Base-by-base conservation (phyloP, 2,329 filamentous ascomycete species). In the Didymella keratinophila region DNA sequence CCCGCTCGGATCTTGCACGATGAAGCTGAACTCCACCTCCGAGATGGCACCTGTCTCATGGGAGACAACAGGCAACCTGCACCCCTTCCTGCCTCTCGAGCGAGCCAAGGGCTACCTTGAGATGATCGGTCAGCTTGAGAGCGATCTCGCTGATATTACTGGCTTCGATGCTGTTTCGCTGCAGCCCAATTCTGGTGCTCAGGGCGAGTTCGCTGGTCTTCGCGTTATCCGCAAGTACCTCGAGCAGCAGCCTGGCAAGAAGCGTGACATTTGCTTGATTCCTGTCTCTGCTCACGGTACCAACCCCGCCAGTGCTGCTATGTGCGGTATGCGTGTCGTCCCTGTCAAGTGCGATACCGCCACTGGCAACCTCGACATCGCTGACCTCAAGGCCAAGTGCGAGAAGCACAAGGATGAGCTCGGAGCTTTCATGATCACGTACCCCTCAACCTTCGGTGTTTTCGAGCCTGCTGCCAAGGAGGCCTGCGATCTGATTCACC, bases 201-300 rank as follows among this genome's bases (percentile, higher is more conserved):
- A 98, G 80, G 94, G 94, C 58, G 94, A 98, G 73, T 98, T 97
- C 70, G 88, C 94, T 47, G 94, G 94, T 59, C 85, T 98, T 14
- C 88, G 93, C 39, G 88, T 92, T 34, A 97, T 98, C 73, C 88
- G 92, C 70, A 91, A 91, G 71, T 97, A 89, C 76, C 90, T 90
- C 56, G 88, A 93, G 75, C 81, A 86, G 63, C 85, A 88, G 66
- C 78, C 82, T 20, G 83, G 82, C 55, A 86, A 87, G 78, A 88
- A 90, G 75, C 89, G 94, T 49, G 92, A 97, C 73, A 92, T 97
- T 61, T 97, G 94, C 80, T 80, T 98, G 70, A 97, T 98, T 66
- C 94, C 94, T 0, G 91, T 96, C 2, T 97, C 94, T 27, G 94
- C 94, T 1, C 94, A 98, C 78, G 94, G 94, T 32, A 98, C 94